Conservation (phyloP, 2,329 filamentous ascomycete species). For the Pseudohalonectria lignicola region DNA sequence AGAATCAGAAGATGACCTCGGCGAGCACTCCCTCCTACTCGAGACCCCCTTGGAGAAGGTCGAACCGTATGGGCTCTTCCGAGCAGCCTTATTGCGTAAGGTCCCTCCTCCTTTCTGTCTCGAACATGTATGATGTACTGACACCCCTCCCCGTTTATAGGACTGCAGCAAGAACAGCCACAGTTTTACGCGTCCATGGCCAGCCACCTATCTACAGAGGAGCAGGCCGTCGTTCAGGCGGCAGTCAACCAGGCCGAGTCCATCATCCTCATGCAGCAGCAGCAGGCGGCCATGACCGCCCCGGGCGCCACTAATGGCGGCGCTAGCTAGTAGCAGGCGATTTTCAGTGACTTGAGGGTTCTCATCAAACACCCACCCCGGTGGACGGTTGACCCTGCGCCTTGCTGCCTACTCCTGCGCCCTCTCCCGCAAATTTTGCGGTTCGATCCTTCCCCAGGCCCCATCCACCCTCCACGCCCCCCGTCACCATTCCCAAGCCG, state of each 20-base stretch:
- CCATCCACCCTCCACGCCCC: too few relatives aligned
- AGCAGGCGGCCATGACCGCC: conserved; percentile 15
- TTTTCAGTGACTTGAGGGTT: too few relatives aligned
- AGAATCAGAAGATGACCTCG: conserved; percentile 74
- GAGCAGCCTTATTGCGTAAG: conserved; percentile 71
- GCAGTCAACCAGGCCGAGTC: conserved; percentile 62
- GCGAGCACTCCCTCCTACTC: conserved; percentile 84
- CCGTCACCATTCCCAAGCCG: too few relatives aligned
- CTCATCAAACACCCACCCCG: too few relatives aligned
- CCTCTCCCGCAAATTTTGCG: too few relatives aligned
- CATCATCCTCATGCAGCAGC: conserved; percentile 27
- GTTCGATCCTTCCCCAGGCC: too few relatives aligned
- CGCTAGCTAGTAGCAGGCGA: conserved; percentile 6
- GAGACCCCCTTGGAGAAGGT: conserved; percentile 92
- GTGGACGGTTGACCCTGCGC: too few relatives aligned
- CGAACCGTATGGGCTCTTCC: conserved; percentile 88
- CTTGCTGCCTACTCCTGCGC: too few relatives aligned
- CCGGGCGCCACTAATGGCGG: conserved; percentile 9
- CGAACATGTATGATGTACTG: neutral
- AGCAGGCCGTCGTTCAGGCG: conserved; percentile 69
- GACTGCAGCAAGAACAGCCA: conserved; percentile 81
- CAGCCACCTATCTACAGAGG: conserved; percentile 65
- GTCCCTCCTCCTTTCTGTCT: conserved; percentile 12
- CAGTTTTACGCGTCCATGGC: conserved; percentile 77
- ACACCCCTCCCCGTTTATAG: conserved; percentile 29